A percentile compares a stretch with the other conserved stretches of the same genome.
Evolutionary conservation across 2,329 filamentous ascomycete genomes (phyloP).

Genomic region (Fusarium dlaminii): DNA sequence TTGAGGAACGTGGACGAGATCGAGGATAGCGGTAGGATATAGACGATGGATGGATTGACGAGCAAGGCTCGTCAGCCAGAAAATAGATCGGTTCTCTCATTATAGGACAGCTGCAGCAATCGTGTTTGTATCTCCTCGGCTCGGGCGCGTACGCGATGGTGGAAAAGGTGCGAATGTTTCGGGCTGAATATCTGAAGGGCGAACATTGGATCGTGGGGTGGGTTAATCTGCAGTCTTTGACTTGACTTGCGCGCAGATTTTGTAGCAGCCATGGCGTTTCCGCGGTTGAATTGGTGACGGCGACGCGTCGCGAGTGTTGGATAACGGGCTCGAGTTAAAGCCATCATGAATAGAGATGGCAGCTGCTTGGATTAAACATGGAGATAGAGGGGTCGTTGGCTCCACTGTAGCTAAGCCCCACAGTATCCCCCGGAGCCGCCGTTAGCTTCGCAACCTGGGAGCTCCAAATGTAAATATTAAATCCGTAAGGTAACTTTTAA

Average conservation of each 20-base stretch:
- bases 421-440: not conserved
- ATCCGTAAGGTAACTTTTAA: no score
- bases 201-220: not conserved
- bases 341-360: not conserved
- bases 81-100: not conserved
- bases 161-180: not conserved
- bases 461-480: no score
- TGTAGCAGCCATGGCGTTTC: not conserved
- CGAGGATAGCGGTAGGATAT: not conserved
- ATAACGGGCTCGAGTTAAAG: not conserved
- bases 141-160: not conserved
- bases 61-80: no score
- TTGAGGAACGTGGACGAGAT: not conserved
- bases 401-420: not conserved
- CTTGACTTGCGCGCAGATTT: not conserved
- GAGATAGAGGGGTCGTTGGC: not conserved
- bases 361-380: no score
- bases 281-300: not conserved
- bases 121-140: not conserved
- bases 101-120: not conserved
- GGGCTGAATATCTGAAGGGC: no score
- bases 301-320: not conserved
- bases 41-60: no score
- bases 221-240: not conserved
- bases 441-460: not conserved